Evolutionary conservation across 805 yeast species (phyloP).

Genomic region (Saccharomycopsis javanensis): DNA sequence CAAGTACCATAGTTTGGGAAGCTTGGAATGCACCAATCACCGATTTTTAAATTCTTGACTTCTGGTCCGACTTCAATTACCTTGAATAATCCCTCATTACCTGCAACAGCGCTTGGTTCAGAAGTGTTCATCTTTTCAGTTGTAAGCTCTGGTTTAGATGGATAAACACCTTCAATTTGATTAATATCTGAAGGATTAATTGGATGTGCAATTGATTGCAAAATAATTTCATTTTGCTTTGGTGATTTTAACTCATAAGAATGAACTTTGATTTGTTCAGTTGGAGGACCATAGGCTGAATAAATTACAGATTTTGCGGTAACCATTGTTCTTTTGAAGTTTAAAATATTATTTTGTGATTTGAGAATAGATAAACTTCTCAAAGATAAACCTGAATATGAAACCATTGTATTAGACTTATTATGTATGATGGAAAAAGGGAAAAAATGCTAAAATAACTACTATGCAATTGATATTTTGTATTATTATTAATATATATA

Average conservation of each 20-base stretch:
- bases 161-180: conserved; percentile 79
- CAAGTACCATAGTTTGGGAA: conserved; percentile 84
- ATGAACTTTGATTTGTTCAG: conserved; percentile 44
- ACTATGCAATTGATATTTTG: background rate
- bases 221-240: conserved; percentile 39
- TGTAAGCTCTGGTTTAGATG: conserved; percentile 54
- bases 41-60: conserved; percentile 40
- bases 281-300: conserved; percentile 58
- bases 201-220: conserved; percentile 70
- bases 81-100: conserved; percentile 89
- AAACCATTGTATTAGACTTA: background rate
- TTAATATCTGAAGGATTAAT: conserved; percentile 85
- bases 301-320: conserved; percentile 61
- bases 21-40: conserved; percentile 85
- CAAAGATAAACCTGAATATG: background rate
- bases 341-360: background rate
- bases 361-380: background rate
- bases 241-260: conserved; percentile 35
- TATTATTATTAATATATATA: too few species aligned
- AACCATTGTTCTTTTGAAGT: conserved; percentile 12
- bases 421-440: too few species aligned
- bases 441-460: background rate
- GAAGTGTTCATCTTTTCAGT: conserved; percentile 44
- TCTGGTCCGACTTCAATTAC: conserved; percentile 60
- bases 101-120: conserved; percentile 73